These are phyloP conservation scores for Phaeophleospora eucalypticola DNA, from an alignment of 2,329 filamentous ascomycete species.

Conservation along the genomic window DNA sequence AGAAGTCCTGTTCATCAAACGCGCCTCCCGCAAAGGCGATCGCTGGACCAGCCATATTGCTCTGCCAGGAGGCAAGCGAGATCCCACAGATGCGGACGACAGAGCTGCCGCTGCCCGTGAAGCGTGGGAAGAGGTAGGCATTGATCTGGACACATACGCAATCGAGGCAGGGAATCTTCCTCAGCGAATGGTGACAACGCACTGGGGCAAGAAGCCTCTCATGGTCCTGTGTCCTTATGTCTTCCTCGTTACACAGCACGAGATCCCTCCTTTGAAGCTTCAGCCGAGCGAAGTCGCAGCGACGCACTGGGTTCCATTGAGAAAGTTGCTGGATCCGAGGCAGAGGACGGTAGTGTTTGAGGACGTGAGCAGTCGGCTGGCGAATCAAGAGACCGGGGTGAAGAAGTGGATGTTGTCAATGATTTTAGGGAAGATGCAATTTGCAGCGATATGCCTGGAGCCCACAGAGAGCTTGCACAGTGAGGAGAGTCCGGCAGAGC, in stretches of 20 bases:
- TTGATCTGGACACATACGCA: conserved; percentile 45
- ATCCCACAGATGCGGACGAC: conserved; percentile 61
- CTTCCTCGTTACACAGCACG: conserved; percentile 57
- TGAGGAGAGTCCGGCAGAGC: conserved; percentile 35
- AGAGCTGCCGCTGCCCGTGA: conserved; percentile 60
- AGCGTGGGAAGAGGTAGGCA: conserved; percentile 62
- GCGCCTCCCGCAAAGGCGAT: conserved; percentile 61
- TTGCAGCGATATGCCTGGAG: conserved; percentile 59
- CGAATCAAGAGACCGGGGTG: conserved; percentile 51
- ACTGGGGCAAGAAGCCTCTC: conserved; percentile 60
- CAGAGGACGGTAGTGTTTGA: conserved; percentile 61
- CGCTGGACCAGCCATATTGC: conserved; percentile 68
- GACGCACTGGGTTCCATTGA: conserved; percentile 64
- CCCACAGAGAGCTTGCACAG: conserved; percentile 60
- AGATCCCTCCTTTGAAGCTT: conserved; percentile 55
- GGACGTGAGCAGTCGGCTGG: conserved; percentile 60
- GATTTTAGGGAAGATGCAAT: conserved; percentile 63
- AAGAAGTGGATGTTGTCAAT: conserved; percentile 53
- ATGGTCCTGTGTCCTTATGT: conserved; percentile 69
- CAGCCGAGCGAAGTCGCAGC: conserved; percentile 66
- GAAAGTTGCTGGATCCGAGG: conserved; percentile 56
- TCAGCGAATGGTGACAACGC: conserved; percentile 61
- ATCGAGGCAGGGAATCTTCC: conserved; percentile 58
- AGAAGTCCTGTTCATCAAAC: conserved; percentile 68
- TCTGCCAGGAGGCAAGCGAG: conserved; percentile 63